Base-by-base conservation (phyloP, 1,284 basidiomycete species). In the Golubevia pallescens region DNA sequence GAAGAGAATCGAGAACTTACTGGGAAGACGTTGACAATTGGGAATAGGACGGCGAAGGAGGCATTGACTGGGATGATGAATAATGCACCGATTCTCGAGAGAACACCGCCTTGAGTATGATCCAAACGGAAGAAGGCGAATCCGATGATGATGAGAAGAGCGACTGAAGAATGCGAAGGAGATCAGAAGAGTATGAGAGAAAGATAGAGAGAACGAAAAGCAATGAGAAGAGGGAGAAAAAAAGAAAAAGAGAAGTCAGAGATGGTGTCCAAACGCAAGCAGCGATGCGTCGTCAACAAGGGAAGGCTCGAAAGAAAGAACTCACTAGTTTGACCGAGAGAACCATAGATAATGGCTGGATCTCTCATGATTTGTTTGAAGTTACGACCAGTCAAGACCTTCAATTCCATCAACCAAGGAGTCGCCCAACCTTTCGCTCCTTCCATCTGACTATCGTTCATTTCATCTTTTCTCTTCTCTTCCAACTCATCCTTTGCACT, bases 21-120 rank as follows among this genome's bases (percentile, higher is more conserved):
- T 2, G 21, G 38, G 38, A 59, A 51, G 38, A 32, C 23, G 58
- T 66, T 64, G 20, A 75, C 57, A 16, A 75, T 70, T 1, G 75
- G 73, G 20, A 69, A 68, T 1, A 74, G 66, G 1, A 72, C 70
- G 2, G 63, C 67, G 24, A 73, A 74, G 1, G 66, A 65, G 0
- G 73, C 68, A 56, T 75, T 75, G 65, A 72, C 66, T 7, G 71
- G 71, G 7, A 77, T 53, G 63, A 75, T 68, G 64, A 77, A 77
- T 14, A 75, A 66, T 1, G 69, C 70, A 16, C 75, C 75, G 57
- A 77, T 61, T 1, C 75, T 63, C 0, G 73, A 73, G 3, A 77
- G 66, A 1, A 72, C 75, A 3, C 73, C 75, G 7, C 63, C 61
- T 51, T 75, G 71, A 21, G 67, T 58, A 28, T 60, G 4, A 7